phyloP scores from a whole-genome alignment of 371 early-diverging fungal species.

The Lichtheimia ornata region DNA sequence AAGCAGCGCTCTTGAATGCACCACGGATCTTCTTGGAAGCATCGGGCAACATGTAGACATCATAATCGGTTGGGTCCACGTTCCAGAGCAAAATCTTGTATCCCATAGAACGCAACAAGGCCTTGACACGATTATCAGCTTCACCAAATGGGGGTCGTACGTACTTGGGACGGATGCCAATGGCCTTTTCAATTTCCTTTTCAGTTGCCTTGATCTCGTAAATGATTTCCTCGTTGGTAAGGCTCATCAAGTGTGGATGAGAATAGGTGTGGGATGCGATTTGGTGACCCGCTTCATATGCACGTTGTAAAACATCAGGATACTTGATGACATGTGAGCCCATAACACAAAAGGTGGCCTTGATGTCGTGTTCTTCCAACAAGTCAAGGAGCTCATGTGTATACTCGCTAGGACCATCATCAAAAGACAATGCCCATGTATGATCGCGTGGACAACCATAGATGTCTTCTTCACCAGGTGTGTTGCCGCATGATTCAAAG shows the following conservation, averaged over 20 bases:
- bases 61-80: slow-evolving; percentile 52
- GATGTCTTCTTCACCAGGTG: slow-evolving; percentile 27
- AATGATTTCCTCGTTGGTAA: slow-evolving; percentile 40
- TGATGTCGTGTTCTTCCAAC: slow-evolving; percentile 45
- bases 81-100: slow-evolving; percentile 60
- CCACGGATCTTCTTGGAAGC: slow-evolving; percentile 23
- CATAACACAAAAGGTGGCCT: slow-evolving; percentile 75
- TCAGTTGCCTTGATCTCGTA: slow-evolving; percentile 50
- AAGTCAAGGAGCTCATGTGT: slow-evolving; percentile 56
- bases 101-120: slow-evolving; percentile 44
- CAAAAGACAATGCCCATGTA: slow-evolving; percentile 57
- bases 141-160: slow-evolving; percentile 66
- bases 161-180: slow-evolving; percentile 60
- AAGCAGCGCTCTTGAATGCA: slow-evolving; percentile 24
- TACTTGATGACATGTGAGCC: slow-evolving; percentile 47
- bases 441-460: slow-evolving; percentile 37
- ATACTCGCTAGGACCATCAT: slow-evolving; percentile 64
- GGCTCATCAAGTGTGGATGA: slow-evolving; percentile 48
- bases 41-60: slow-evolving; percentile 29
- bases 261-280: slow-evolving; percentile 57
- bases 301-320: slow-evolving; percentile 38
- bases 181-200: slow-evolving; percentile 41
- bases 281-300: slow-evolving; percentile 54
- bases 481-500: slow-evolving; percentile 43
- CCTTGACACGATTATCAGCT: slow-evolving; percentile 51